Base-by-base conservation (phyloP, 306 rosid species). In the Sindora glabra region DNA sequence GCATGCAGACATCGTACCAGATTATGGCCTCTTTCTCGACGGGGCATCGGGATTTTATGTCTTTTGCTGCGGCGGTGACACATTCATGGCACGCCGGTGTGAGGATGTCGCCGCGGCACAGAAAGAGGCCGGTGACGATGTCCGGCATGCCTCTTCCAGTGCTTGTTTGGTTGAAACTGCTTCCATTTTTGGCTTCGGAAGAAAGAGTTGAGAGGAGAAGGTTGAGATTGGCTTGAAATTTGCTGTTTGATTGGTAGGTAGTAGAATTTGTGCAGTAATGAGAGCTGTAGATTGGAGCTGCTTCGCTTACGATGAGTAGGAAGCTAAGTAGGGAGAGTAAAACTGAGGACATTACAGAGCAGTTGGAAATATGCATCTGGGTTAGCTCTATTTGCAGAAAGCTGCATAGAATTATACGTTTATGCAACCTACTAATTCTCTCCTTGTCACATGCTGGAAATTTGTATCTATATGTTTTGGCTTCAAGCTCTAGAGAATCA, bases 41-140 rank as follows among this genome's bases (percentile, higher is more conserved):
- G n/a, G n/a, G n/a, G n/a, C 79, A 70, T 4, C 4, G 39, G 1
- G 5, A 5, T 23, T 3, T 10, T 1, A 47, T 36, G 34, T 11
- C 6, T 10, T 25, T 3, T 22, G 68, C 6, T 5, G 75, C 73
- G 42, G 23, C 15, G 23, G 9, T 14, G 32, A 72, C 71, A 48
- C 74, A 77, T n/a, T n/a, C 33, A 15, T 24, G 68, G 10, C 71
- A 77, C 11, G 25, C 17, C 8, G 37, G 30, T 1, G 18, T 10
- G 11, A 22, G 2, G n/a, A 30, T 18, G 27, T 72, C 74, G 8
- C 74, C 81, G 17, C 67, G 65, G 33, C 77, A 77, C 40, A 71
- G 71, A 19, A 71, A 62, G 23, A 55, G 44, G 50, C 70, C 70
- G 26, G 33, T 52, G 30, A 63, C 52, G 3, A 27, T 22, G 13